A percentile compares a stretch with the other conserved stretches of the same genome.
These are phyloP conservation scores for Erucastrum elatum DNA, from an alignment of 345 rosid species.

Conservation along the genomic window DNA sequence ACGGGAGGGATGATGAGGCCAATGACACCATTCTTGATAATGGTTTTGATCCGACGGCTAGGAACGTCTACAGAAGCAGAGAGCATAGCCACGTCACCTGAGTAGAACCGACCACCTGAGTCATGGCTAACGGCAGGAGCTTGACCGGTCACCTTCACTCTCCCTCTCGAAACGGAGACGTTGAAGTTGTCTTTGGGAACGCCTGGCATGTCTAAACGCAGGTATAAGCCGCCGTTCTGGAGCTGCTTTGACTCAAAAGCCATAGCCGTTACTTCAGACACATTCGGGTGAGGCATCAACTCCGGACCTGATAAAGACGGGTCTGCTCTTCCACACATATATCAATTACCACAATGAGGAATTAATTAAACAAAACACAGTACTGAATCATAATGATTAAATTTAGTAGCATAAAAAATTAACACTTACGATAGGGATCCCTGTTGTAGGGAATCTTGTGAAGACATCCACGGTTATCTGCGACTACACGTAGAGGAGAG, in stretches of 20 bases:
- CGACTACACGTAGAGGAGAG: neutral
- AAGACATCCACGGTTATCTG: neutral
- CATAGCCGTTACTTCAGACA: neutral
- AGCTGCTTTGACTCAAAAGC: neutral
- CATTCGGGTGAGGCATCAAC: neutral
- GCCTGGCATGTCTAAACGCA: neutral
- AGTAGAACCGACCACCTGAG: neutral
- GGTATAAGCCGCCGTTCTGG: neutral
- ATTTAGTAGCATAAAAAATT: neutral
- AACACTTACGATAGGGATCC: neutral
- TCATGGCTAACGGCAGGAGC: neutral
- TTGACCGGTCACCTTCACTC: neutral
- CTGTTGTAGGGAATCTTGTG: neutral
- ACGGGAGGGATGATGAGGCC: neutral
- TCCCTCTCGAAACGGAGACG: neutral
- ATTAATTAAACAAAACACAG: neutral
- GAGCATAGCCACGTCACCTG: constrained; percentile 4
- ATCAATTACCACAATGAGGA: neutral
- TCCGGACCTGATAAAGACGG: neutral
- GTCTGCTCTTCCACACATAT: neutral
- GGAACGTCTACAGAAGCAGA: neutral
- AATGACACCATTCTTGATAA: neutral
- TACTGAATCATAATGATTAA: neutral
- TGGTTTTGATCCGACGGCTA: neutral
- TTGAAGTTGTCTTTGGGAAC: neutral